Evolutionary conservation across 495 filamentous ascomycete genomes (phyloP).

Genomic region (Penicillium bialowiezense): DNA sequence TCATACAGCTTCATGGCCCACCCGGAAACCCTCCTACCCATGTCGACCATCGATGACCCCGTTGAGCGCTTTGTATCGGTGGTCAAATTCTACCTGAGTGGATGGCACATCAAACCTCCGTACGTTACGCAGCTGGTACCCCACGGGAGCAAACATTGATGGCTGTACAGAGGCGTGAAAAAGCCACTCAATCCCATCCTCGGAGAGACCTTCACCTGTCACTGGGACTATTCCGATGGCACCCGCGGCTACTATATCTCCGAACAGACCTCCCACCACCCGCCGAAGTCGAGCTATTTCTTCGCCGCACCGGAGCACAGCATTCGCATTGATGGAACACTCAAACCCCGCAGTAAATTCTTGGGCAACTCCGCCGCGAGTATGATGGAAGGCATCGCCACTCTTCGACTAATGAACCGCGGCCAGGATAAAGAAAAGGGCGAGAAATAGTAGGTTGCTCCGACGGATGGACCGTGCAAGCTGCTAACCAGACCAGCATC

Average conservation of each 20-base stretch:
- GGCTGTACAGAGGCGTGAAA: constrained; percentile 76
- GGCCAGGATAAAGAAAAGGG: constrained; percentile 58
- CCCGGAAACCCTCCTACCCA: constrained; percentile 89
- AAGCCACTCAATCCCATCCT: constrained; percentile 97
- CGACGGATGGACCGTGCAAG: not conserved
- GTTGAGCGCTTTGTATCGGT: constrained; percentile 88
- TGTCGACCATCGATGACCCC: constrained; percentile 85
- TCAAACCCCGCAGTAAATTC: constrained; percentile 96
- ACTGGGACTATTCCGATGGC: constrained; percentile 88
- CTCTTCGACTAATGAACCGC: constrained; percentile 78
- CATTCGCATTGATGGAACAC: constrained; percentile 91
- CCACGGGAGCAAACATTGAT: constrained; percentile 5
- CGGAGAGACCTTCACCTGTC: constrained; percentile 91
- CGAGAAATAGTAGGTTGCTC: constrained; percentile 77
- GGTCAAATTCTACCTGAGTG: constrained; percentile 95
- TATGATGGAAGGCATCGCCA: constrained; percentile 94
- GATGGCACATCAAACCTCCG: constrained; percentile 99
- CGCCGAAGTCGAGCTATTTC: constrained; percentile 98
- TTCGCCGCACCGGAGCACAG: constrained; percentile 96
- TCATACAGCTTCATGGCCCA: constrained; percentile 92
- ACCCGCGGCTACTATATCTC: constrained; percentile 92
- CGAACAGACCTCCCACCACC: constrained; percentile 95
- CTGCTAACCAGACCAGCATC: constrained; percentile 52
- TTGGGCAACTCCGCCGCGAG: constrained; percentile 96
- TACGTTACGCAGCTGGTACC: constrained; percentile 46